phyloP scores from a whole-genome alignment of 192 early-diverging fungal genomes.

The Rhizophlyctis rosea region DNA sequence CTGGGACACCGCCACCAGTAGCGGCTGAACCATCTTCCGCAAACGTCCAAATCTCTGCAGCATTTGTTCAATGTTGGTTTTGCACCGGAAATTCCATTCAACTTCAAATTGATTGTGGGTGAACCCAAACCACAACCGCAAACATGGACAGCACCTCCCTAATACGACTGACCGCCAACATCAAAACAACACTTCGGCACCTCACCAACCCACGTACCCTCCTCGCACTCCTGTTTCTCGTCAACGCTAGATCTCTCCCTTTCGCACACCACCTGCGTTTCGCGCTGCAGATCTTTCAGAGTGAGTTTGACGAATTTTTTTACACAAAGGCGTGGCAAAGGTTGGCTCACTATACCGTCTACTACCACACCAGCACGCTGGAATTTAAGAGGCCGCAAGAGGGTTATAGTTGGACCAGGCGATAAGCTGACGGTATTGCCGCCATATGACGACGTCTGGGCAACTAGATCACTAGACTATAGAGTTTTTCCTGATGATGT shows the following conservation, averaged over 20 bases:
- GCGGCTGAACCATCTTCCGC: too few species aligned
- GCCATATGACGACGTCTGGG: constrained; percentile 7
- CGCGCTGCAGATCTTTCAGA: background rate
- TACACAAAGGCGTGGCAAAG: background rate
- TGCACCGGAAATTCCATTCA: too few species aligned
- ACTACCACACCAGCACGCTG: background rate
- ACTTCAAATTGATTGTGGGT: too few species aligned
- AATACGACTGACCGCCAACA: too few species aligned
- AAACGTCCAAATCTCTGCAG: too few species aligned
- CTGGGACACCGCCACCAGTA: too few species aligned
- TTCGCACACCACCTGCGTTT: background rate
- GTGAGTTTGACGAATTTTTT: background rate
- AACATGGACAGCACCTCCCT: too few species aligned
- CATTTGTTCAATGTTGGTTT: too few species aligned
- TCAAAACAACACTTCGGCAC: too few species aligned
- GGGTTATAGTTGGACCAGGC: background rate
- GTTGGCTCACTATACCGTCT: background rate
- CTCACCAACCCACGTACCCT: background rate
- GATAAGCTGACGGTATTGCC: background rate
- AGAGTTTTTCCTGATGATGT: constrained; percentile 16
- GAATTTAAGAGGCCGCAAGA: background rate
- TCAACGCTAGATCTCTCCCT: background rate
- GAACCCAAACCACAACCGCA: too few species aligned
- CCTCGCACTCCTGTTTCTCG: background rate
- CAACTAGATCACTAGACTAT: background rate